Evolutionary conservation across 2,329 filamentous ascomycete genomes (phyloP).

Genomic region (Xylariaceae sp.): DNA sequence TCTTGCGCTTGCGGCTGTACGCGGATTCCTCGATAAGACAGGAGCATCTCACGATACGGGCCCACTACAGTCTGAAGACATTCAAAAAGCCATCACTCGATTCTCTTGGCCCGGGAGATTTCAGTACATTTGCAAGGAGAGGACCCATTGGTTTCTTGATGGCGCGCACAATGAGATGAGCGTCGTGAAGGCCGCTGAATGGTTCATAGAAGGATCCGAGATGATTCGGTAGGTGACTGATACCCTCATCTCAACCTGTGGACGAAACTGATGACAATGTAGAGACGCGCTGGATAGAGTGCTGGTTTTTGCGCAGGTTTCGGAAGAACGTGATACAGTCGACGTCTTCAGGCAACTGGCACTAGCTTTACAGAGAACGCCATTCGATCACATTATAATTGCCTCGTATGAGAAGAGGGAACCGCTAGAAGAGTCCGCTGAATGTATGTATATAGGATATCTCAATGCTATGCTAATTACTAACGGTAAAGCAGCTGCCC

Average conservation of each 20-base stretch:
- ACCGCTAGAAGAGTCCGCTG: neutral
- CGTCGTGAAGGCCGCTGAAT: constrained; percentile 26
- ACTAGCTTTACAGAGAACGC: neutral
- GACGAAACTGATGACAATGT: neutral
- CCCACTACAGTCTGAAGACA: constrained; percentile 16
- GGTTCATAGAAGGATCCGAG: neutral
- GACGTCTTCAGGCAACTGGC: neutral
- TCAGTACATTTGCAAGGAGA: constrained; percentile 22
- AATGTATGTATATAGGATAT: neutral
- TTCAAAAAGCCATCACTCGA: constrained; percentile 21
- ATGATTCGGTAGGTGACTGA: neutral
- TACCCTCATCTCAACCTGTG: neutral
- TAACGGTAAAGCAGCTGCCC: neutral
- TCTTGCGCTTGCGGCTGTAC: constrained; percentile 26
- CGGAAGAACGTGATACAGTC: neutral
- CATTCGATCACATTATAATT: neutral
- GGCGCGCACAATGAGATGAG: constrained; percentile 41
- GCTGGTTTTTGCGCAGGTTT: neutral
- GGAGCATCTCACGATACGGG: neutral
- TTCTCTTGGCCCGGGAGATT: constrained; percentile 34
- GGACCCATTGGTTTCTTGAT: constrained; percentile 36
- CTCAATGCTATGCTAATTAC: neutral
- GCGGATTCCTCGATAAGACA: constrained; percentile 14
- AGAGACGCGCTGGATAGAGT: neutral
- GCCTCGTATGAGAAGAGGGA: neutral